phyloP scores from a whole-genome alignment of 768 basidiomycete species.

The Leccinum sublutescens region DNA sequence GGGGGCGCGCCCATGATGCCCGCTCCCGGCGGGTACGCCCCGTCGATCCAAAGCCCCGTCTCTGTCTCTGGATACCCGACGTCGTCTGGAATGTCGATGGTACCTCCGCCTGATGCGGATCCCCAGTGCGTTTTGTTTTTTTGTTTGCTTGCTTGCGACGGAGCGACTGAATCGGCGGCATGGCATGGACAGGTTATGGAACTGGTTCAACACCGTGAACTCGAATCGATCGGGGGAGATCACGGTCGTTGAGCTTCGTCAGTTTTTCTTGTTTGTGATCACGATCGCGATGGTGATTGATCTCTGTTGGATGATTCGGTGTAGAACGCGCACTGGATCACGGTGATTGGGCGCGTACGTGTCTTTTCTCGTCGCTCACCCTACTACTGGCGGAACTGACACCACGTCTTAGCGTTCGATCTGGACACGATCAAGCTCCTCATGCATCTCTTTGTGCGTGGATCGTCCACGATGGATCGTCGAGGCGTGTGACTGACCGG shows the following conservation, averaged over 20 bases:
- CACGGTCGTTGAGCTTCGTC: constrained; percentile 63
- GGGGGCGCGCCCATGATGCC: background rate
- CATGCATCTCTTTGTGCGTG: constrained; percentile 75
- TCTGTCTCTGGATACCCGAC: constrained; percentile 15
- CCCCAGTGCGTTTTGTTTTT: constrained; percentile 54
- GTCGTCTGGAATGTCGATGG: background rate
- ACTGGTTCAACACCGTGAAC: constrained; percentile 72
- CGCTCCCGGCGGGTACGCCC: background rate
- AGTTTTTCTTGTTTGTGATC: constrained; percentile 19
- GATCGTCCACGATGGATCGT: background rate
- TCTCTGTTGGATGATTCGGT: too few species aligned
- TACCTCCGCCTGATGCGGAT: constrained; percentile 56
- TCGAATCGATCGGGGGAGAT: constrained; percentile 67
- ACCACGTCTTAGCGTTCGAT: constrained; percentile 61
- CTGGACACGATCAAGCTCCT: constrained; percentile 83
- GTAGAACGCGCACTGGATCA: constrained; percentile 50
- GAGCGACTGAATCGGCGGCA: background rate
- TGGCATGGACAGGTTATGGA: constrained; percentile 56
- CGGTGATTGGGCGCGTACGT: constrained; percentile 78
- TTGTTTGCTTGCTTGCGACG: too few species aligned
- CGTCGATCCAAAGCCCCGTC: background rate
- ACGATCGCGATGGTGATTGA: background rate
- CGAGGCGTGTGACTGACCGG: background rate
- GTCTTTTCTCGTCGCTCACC: background rate
- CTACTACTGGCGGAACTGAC: background rate